Conservation (phyloP, 768 basidiomycete genomes). For the Tylopilus sp. region DNA sequence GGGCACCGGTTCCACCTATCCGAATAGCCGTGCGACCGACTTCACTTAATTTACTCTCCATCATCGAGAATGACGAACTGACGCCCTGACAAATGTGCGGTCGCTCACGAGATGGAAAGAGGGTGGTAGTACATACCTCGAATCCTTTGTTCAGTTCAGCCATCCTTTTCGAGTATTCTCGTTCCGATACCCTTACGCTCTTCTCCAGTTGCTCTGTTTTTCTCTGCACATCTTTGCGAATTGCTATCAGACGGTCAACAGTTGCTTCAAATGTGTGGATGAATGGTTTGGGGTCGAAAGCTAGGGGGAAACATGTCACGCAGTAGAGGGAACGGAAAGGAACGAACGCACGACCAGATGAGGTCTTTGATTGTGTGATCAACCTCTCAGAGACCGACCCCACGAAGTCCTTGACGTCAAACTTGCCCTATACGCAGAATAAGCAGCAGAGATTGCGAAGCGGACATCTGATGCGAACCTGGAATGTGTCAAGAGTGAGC, state of each 20-base stretch:
- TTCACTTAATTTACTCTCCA: conserved; percentile 89
- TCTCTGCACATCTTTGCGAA: conserved; percentile 86
- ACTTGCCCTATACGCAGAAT: conserved; percentile 61
- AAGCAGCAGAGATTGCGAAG: conserved; percentile 7
- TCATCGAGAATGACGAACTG: conserved; percentile 79
- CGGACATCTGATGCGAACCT: conserved; percentile 35
- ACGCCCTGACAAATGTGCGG: conserved; percentile 56
- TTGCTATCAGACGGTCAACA: conserved; percentile 80
- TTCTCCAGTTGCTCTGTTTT: conserved; percentile 93
- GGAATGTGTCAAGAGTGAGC: conserved; percentile 51
- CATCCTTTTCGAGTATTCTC: conserved; percentile 94
- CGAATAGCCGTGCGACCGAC: conserved; percentile 92
- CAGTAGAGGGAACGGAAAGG: background rate
- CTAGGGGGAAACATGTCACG: conserved; percentile 37
- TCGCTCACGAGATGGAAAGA: background rate
- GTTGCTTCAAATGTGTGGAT: conserved; percentile 89
- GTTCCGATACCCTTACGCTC: conserved; percentile 80
- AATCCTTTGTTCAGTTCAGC: conserved; percentile 90
- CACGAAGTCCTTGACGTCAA: conserved; percentile 89
- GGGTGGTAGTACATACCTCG: conserved; percentile 55
- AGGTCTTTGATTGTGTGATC: conserved; percentile 79
- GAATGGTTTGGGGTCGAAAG: conserved; percentile 94
- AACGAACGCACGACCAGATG: conserved; percentile 70
- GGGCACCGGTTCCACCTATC: conserved; percentile 55
- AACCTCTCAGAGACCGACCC: conserved; percentile 82